phyloP scores from a whole-genome alignment of 768 basidiomycete genomes.

The Boletales sp. region DNA sequence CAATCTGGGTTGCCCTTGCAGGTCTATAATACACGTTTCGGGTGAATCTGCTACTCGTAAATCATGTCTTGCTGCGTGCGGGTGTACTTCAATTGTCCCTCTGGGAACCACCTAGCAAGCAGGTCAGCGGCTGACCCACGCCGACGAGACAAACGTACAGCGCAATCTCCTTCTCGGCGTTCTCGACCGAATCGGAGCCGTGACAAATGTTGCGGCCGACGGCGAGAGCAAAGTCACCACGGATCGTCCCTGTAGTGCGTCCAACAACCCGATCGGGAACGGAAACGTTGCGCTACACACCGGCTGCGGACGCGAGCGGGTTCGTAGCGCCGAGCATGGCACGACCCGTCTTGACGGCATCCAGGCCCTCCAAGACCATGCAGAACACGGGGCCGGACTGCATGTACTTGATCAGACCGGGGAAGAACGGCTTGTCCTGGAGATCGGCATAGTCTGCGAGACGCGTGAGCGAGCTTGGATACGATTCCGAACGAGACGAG shows the following conservation, averaged over 20 bases:
- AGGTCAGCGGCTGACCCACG: constrained; percentile 7
- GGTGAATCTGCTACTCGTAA: constrained; percentile 56
- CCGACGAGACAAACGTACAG: constrained; percentile 52
- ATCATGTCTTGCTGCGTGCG: constrained; percentile 67
- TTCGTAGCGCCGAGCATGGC: constrained; percentile 96
- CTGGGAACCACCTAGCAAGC: constrained; percentile 80
- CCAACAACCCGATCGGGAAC: constrained; percentile 4
- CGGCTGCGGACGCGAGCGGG: constrained; percentile 85
- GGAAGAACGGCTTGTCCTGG: constrained; percentile 93
- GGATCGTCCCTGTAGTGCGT: constrained; percentile 73
- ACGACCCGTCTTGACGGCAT: constrained; percentile 93
- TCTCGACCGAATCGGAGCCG: constrained; percentile 86
- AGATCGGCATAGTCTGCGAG: constrained; percentile 90
- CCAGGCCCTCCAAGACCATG: constrained; percentile 94
- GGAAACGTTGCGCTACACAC: constrained; percentile 39
- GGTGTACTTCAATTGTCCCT: constrained; percentile 71
- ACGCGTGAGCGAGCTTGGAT: neutral
- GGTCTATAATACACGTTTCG: constrained; percentile 20
- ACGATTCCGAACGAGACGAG: no score
- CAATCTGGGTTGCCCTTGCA: neutral
- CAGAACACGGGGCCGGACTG: constrained; percentile 91
- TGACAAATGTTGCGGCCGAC: constrained; percentile 95
- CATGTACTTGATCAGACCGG: constrained; percentile 95
- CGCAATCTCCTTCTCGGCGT: constrained; percentile 89
- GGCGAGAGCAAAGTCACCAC: constrained; percentile 92